These are phyloP conservation scores for Mycena vitilis DNA, from an alignment of 768 basidiomycete genomes.

Conservation along the genomic window DNA sequence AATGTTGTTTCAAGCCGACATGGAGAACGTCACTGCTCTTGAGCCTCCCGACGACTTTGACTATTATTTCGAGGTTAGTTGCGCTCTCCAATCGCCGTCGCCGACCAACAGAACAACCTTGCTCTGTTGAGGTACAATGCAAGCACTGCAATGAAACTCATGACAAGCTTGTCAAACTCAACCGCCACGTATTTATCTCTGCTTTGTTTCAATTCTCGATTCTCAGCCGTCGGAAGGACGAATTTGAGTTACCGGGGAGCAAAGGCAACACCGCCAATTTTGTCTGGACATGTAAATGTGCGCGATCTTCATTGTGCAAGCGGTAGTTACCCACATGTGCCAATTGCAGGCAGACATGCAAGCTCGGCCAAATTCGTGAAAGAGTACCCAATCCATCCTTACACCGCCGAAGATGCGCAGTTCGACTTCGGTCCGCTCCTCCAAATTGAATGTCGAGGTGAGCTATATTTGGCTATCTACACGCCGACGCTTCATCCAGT, in stretches of 20 bases:
- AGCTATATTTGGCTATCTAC: not conserved
- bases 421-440: constrained; percentile 70
- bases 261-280: constrained; percentile 81
- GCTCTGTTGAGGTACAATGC: constrained; percentile 71
- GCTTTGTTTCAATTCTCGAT: constrained; percentile 19
- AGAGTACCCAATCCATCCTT: constrained; percentile 60
- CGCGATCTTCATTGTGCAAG: constrained; percentile 30
- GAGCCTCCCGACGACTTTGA: constrained; percentile 77
- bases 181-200: constrained; percentile 64
- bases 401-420: constrained; percentile 66
- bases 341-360: constrained; percentile 72
- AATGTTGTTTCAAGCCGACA: constrained; percentile 68
- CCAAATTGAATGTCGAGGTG: constrained; percentile 77
- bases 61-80: constrained; percentile 78
- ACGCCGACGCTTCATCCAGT: not conserved
- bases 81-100: constrained; percentile 19
- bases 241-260: constrained; percentile 70
- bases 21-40: constrained; percentile 82
- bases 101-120: constrained; percentile 6
- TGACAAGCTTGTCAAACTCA: constrained; percentile 77
- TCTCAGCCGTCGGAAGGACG: constrained; percentile 59
- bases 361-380: constrained; percentile 84
- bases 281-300: constrained; percentile 84
- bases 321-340: constrained; percentile 12
- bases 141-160: constrained; percentile 84